phyloP scores from a whole-genome alignment of 225 moss, liverwort and hornwort species.

The Lunularia cruciata region DNA sequence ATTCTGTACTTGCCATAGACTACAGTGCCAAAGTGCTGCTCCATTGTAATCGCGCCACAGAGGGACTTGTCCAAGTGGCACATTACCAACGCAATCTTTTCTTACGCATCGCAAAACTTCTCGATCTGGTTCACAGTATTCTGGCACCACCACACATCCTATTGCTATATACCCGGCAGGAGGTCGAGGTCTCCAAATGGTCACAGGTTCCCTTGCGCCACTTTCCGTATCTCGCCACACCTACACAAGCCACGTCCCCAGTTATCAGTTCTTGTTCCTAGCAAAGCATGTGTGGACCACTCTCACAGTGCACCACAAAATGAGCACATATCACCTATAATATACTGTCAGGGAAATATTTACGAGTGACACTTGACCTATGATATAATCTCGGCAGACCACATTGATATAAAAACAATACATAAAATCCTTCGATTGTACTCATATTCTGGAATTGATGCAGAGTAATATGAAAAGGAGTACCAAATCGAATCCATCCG shows the following conservation, averaged over 20 bases:
- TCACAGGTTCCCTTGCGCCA: conserved; percentile 70
- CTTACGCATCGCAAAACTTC: conserved; percentile 68
- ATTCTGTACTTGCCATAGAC: conserved; percentile 93
- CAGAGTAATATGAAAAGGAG: too few species aligned
- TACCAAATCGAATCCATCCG: conserved; percentile 96
- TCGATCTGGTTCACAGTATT: conserved; percentile 83
- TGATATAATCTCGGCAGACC: too few species aligned
- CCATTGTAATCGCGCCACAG: conserved; percentile 66
- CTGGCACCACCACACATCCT: conserved; percentile 82
- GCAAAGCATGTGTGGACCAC: too few species aligned
- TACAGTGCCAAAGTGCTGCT: conserved; percentile 80
- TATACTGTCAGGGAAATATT: too few species aligned
- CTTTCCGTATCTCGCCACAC: conserved; percentile 86
- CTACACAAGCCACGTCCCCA: conserved; percentile 27
- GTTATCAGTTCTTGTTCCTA: background rate
- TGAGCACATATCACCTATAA: too few species aligned
- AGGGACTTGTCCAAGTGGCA: conserved; percentile 68
- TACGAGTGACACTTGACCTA: too few species aligned
- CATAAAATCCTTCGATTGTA: too few species aligned
- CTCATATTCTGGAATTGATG: too few species aligned
- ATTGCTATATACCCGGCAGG: conserved; percentile 69
- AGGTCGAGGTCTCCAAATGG: conserved; percentile 89
- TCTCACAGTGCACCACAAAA: too few species aligned
- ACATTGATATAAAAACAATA: too few species aligned
- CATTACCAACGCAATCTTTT: conserved; percentile 65